phyloP scores from a whole-genome alignment of 441 rosid genomes.

The Adansonia madagascariensis region DNA sequence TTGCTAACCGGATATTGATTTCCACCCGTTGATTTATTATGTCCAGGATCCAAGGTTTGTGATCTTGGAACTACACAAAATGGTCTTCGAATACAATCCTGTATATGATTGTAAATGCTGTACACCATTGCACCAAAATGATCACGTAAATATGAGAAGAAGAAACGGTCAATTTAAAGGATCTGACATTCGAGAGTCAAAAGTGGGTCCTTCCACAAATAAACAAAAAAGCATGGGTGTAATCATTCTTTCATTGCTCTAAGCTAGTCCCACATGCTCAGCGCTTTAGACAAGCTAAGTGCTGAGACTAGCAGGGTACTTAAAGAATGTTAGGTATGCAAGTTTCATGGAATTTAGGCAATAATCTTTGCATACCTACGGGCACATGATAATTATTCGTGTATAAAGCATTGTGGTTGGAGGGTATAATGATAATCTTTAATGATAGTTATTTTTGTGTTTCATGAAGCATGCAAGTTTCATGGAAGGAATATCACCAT shows the following conservation, averaged over 20 bases:
- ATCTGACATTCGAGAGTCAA: background rate
- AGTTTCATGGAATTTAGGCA: too few relatives aligned
- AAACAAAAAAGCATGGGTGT: background rate
- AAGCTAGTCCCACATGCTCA: too few relatives aligned
- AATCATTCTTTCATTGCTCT: background rate
- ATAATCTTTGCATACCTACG: too few relatives aligned
- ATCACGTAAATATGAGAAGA: conserved; percentile 9
- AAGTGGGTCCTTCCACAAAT: background rate
- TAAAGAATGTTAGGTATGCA: too few relatives aligned
- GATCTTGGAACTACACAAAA: conserved; percentile 43
- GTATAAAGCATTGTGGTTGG: too few relatives aligned
- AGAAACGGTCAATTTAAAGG: background rate
- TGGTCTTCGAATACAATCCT: conserved; percentile 54
- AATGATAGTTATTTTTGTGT: too few relatives aligned
- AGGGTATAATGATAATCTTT: too few relatives aligned
- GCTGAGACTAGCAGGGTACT: too few relatives aligned
- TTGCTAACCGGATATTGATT: conserved; percentile 47
- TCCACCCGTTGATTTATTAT: conserved; percentile 30
- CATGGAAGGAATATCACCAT: too few relatives aligned
- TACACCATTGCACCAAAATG: conserved; percentile 31
- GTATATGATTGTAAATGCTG: conserved; percentile 83
- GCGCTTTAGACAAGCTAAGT: too few relatives aligned
- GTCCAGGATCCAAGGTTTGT: conserved; percentile 36
- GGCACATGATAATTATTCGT: too few relatives aligned
- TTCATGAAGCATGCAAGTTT: too few relatives aligned